These are phyloP conservation scores for Ilex paraguariensis DNA, from an alignment of 305 asterid species.

Conservation along the genomic window DNA sequence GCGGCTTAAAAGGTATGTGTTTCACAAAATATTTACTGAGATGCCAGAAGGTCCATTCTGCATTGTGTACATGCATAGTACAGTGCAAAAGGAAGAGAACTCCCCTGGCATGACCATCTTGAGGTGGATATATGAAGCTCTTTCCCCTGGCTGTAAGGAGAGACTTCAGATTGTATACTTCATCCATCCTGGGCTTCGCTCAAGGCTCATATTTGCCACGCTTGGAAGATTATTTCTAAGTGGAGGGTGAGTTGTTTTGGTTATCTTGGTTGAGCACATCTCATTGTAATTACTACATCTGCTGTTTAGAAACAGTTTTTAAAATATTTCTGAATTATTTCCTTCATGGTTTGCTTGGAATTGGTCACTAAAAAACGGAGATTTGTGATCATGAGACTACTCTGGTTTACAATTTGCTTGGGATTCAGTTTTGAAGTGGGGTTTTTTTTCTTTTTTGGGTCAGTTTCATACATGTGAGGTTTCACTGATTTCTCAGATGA, in stretches of 20 bases:
- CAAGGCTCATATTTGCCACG: constrained; percentile 85
- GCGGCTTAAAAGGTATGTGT: constrained; percentile 68
- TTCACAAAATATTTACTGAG: constrained; percentile 58
- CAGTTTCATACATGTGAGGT: too few relatives aligned
- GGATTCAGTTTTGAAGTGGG: too few relatives aligned
- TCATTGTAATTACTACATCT: background rate
- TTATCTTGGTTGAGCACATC: background rate
- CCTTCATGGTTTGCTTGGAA: too few relatives aligned
- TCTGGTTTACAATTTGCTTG: too few relatives aligned
- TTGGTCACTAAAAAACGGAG: too few relatives aligned
- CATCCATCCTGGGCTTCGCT: constrained; percentile 83
- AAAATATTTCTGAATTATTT: too few relatives aligned
- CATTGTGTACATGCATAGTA: constrained; percentile 76
- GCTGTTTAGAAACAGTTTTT: background rate
- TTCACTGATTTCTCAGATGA: too few relatives aligned
- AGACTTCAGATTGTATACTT: constrained; percentile 85
- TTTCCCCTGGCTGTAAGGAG: constrained; percentile 71
- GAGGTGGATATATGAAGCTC: constrained; percentile 92
- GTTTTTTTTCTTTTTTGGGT: too few relatives aligned
- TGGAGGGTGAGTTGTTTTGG: constrained; percentile 64
- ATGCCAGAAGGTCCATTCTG: constrained; percentile 79
- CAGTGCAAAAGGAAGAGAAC: constrained; percentile 75
- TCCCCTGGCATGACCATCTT: constrained; percentile 82
- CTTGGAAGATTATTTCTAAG: constrained; percentile 83
- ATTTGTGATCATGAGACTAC: too few relatives aligned